Conservation (phyloP, 805 yeast species). For the Kodamaea kakaduensis region DNA sequence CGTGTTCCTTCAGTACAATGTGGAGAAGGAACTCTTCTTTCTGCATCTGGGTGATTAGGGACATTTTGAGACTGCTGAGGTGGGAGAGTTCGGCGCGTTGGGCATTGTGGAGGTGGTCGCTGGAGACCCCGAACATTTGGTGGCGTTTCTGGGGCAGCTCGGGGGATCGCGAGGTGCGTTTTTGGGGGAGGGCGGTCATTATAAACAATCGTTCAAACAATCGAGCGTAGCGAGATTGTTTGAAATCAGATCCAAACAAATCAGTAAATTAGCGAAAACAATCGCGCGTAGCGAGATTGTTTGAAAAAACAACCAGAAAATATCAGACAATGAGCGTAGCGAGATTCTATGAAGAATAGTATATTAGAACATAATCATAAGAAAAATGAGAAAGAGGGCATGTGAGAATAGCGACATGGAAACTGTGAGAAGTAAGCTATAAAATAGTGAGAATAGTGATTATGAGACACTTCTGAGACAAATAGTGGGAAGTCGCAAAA, state of each 20-base stretch:
- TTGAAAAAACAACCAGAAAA: constrained; percentile 6
- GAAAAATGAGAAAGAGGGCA: too few species aligned
- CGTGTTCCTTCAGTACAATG: constrained; percentile 9
- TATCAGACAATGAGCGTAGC: not conserved
- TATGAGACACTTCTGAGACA: too few species aligned
- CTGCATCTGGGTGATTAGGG: constrained; percentile 14
- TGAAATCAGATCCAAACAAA: too few species aligned
- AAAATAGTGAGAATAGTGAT: too few species aligned
- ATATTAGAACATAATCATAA: too few species aligned
- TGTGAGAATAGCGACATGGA: too few species aligned
- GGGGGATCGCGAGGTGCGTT: constrained; percentile 4
- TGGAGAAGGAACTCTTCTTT: constrained; percentile 15
- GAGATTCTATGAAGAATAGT: not conserved
- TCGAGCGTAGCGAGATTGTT: too few species aligned
- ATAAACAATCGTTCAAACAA: too few species aligned
- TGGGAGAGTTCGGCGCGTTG: constrained; percentile 10
- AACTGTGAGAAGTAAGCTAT: too few species aligned
- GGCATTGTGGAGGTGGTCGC: not conserved
- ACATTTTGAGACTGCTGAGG: constrained; percentile 10
- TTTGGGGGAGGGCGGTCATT: constrained; percentile 8
- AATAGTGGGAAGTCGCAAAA: too few species aligned
- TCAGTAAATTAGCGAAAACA: too few species aligned
- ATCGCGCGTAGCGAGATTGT: constrained; percentile 1
- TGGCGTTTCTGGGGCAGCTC: constrained; percentile 8
- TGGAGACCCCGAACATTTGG: not conserved